Percentiles rank a stretch among this genome's conserved stretches.
phyloP scores from a whole-genome alignment of 1,139 yeast genomes.

The Geotrichum cucujoidarum region DNA sequence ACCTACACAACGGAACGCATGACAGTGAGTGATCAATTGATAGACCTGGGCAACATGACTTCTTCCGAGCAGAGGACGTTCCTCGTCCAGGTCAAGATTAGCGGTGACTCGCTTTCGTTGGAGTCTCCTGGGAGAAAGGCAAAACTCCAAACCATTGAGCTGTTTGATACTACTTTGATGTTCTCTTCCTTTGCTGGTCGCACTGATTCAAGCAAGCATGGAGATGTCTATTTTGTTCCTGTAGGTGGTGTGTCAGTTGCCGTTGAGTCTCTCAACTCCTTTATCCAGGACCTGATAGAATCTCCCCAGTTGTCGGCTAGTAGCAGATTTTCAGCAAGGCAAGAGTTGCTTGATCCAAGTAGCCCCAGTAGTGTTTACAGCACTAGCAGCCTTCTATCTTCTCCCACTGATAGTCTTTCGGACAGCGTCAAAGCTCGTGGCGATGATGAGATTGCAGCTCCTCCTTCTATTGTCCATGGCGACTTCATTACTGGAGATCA shows the following conservation, averaged over 20 bases:
- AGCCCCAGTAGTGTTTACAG: slow-evolving; percentile 19
- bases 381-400: slow-evolving; percentile 14
- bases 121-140: background rate
- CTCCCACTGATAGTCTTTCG: background rate
- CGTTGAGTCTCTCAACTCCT: slow-evolving; percentile 14
- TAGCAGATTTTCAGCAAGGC: background rate
- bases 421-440: background rate
- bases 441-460: background rate
- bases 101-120: slow-evolving; percentile 9
- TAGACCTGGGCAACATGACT: slow-evolving; percentile 23
- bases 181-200: slow-evolving; percentile 18
- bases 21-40: slow-evolving; percentile 9
- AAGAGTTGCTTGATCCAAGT: background rate
- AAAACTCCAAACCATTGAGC: slow-evolving; percentile 10
- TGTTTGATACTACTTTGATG: slow-evolving; percentile 11
- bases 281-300: slow-evolving; percentile 10
- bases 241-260: slow-evolving; percentile 11
- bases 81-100: slow-evolving; percentile 23
- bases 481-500: slow-evolving; percentile 17
- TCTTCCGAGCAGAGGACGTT: slow-evolving; percentile 24
- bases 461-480: slow-evolving; percentile 23
- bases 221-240: slow-evolving; percentile 17
- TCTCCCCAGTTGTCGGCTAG: slow-evolving; percentile 1
- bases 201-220: slow-evolving; percentile 10
- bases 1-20: slow-evolving; percentile 4